phyloP scores from a whole-genome alignment of 2,329 filamentous ascomycete species.

The Thelonectria olida region DNA sequence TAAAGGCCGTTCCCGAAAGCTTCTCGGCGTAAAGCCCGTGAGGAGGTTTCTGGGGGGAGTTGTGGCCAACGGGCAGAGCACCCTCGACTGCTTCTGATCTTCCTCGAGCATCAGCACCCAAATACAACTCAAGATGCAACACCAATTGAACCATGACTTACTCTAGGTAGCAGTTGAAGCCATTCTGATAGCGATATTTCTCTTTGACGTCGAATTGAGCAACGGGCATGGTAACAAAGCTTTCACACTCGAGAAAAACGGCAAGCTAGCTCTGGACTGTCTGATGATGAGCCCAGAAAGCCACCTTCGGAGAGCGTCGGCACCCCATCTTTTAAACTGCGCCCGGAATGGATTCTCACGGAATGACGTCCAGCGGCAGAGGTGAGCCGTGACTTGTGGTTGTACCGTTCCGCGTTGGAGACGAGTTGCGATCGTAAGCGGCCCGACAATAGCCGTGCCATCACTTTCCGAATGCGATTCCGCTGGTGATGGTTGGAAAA shows the following conservation, averaged over 20 bases:
- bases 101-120: slow-evolving; percentile 21
- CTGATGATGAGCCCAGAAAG: slow-evolving; percentile 11
- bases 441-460: slow-evolving; percentile 42
- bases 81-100: slow-evolving; percentile 81
- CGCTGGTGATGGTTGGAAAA: slow-evolving; percentile 17
- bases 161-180: slow-evolving; percentile 82
- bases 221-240: slow-evolving; percentile 54
- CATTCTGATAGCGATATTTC: slow-evolving; percentile 80
- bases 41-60: slow-evolving; percentile 83
- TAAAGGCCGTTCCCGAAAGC: slow-evolving; percentile 77
- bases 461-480: slow-evolving; percentile 34
- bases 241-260: background rate
- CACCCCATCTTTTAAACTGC: slow-evolving; percentile 34
- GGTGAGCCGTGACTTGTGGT: slow-evolving; percentile 29
- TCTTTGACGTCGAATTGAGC: slow-evolving; percentile 59
- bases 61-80: slow-evolving; percentile 78
- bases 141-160: slow-evolving; percentile 50
- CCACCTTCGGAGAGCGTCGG: slow-evolving; percentile 11
- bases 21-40: slow-evolving; percentile 86
- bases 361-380: slow-evolving; percentile 34
- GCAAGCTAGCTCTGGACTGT: slow-evolving; percentile 5
- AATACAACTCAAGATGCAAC: too few relatives aligned
- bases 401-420: slow-evolving; percentile 37
- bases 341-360: slow-evolving; percentile 25
- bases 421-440: slow-evolving; percentile 23